These are phyloP conservation scores for Asterophora parasitica DNA, from an alignment of 768 basidiomycete species.

Conservation along the genomic window DNA sequence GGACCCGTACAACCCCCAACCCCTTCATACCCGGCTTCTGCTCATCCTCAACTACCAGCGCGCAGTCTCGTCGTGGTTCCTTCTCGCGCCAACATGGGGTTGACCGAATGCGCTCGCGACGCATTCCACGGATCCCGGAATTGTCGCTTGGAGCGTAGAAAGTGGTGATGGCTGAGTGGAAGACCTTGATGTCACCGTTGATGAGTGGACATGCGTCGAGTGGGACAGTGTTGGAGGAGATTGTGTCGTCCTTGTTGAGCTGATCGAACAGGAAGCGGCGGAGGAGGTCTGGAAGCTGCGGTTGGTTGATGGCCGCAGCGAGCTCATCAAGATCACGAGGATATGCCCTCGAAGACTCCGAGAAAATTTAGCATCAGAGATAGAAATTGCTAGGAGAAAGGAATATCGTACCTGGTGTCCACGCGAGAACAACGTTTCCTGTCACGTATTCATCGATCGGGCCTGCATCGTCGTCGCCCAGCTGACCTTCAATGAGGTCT, in stretches of 20 bases:
- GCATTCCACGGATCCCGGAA: slow-evolving; percentile 18
- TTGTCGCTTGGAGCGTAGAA: slow-evolving; percentile 30
- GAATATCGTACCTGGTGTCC: not conserved
- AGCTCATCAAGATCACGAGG: slow-evolving; percentile 6
- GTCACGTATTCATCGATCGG: not conserved
- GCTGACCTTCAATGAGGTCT: no score
- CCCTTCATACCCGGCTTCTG: slow-evolving; percentile 18
- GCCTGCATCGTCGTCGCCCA: not conserved
- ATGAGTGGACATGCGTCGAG: slow-evolving; percentile 17
- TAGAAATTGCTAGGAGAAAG: no score
- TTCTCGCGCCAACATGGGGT: slow-evolving; percentile 25
- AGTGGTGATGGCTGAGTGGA: slow-evolving; percentile 23
- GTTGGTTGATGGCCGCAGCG: slow-evolving; percentile 8
- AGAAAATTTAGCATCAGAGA: no score
- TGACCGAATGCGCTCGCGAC: slow-evolving; percentile 22
- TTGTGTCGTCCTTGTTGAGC: slow-evolving; percentile 12
- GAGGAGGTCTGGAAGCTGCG: slow-evolving; percentile 11
- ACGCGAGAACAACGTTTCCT: not conserved
- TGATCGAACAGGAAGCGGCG: slow-evolving; percentile 13
- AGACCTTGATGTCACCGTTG: slow-evolving; percentile 17
- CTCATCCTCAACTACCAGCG: slow-evolving; percentile 14
- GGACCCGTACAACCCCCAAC: slow-evolving; percentile 20
- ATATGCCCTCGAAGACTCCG: not conserved
- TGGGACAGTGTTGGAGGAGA: slow-evolving; percentile 5
- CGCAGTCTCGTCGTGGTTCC: slow-evolving; percentile 22